Percentiles rank a stretch among this genome's conserved stretches.
These are phyloP conservation scores for Debaryomyces hansenii DNA, from an alignment of 805 yeast genomes.

Conservation along the genomic window DNA sequence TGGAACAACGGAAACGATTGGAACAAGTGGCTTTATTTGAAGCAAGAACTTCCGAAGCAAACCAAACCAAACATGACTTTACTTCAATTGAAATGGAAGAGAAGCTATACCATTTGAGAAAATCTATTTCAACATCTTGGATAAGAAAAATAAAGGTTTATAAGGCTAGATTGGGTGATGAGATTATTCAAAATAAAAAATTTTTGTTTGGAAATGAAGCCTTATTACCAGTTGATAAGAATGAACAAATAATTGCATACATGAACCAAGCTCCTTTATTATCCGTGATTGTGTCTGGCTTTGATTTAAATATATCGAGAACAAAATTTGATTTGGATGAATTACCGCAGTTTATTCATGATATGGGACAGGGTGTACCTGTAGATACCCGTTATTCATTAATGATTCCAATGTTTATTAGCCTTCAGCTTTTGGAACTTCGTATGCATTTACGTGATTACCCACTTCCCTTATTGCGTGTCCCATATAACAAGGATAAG, in stretches of 20 bases:
- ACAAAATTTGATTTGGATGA: constrained; percentile 32
- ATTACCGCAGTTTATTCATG: constrained; percentile 61
- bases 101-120: constrained; percentile 31
- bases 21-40: constrained; percentile 30
- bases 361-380: constrained; percentile 84
- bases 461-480: constrained; percentile 77
- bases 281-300: constrained; percentile 25
- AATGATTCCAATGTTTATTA: constrained; percentile 61
- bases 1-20: constrained; percentile 39
- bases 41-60: constrained; percentile 3
- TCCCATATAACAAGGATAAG: constrained; percentile 47
- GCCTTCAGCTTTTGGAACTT: constrained; percentile 58
- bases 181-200: constrained; percentile 35
- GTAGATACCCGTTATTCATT: constrained; percentile 65
- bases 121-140: constrained; percentile 67
- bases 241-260: constrained; percentile 29
- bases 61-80: neutral
- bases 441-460: constrained; percentile 78
- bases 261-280: constrained; percentile 36
- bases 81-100: constrained; percentile 15
- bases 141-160: constrained; percentile 56
- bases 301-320: constrained; percentile 22
- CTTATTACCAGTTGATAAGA: constrained; percentile 14
- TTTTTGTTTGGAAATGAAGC: constrained; percentile 38
- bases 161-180: constrained; percentile 34